phyloP scores from a whole-genome alignment of 257 asterid species.

The Fraxinus pennsylvanica region DNA sequence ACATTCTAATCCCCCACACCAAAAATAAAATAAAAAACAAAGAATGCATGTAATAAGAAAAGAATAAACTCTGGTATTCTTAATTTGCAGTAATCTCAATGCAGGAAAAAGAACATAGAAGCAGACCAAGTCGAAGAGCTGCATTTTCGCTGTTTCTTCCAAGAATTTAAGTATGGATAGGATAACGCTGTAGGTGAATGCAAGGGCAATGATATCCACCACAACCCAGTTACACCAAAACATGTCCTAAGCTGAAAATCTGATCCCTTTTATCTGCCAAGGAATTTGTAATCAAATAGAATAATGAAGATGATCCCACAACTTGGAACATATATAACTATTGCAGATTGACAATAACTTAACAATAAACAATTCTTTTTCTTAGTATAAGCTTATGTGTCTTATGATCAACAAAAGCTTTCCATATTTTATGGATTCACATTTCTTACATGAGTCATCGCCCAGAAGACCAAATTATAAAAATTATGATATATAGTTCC shows the following conservation, averaged over 20 bases:
- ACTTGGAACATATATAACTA: background rate
- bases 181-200: conserved; percentile 36
- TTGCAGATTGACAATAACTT: background rate
- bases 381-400: background rate
- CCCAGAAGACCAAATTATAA: background rate
- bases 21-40: background rate
- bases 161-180: conserved; percentile 39
- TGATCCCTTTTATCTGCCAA: background rate
- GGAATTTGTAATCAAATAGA: background rate
- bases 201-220: conserved; percentile 40
- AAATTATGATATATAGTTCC: background rate
- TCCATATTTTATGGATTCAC: background rate
- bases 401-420: background rate
- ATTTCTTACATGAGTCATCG: background rate
- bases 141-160: conserved; percentile 44
- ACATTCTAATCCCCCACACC: conserved; percentile 32
- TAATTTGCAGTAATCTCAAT: background rate
- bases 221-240: conserved; percentile 29
- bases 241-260: conserved; percentile 25
- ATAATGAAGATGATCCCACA: background rate
- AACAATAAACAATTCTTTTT: background rate
- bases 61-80: background rate
- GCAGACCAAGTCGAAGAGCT: conserved; percentile 43
- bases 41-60: background rate
- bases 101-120: conserved; percentile 1